Conservation (phyloP, 768 basidiomycete genomes). For the Macrocybe gigantea region DNA sequence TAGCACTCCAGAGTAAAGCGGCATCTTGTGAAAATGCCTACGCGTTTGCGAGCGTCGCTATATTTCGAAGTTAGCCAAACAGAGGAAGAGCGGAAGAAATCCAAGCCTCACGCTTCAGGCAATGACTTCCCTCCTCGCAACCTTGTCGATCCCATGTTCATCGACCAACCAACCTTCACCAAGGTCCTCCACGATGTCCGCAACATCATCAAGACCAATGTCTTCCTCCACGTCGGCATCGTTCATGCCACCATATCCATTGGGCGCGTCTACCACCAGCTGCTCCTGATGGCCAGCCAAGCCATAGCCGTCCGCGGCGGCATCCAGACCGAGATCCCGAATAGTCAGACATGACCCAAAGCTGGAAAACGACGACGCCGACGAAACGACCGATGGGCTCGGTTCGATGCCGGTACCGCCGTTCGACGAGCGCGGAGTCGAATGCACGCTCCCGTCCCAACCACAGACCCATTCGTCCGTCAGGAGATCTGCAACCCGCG, state of each 20-base stretch:
- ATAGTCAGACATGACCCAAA: too few species aligned
- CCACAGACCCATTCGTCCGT: constrained; percentile 44
- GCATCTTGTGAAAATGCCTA: too few species aligned
- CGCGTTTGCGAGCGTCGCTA: too few species aligned
- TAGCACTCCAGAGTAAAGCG: too few species aligned
- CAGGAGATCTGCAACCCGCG: constrained; percentile 60
- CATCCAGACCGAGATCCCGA: background rate
- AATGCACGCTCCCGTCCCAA: constrained; percentile 12
- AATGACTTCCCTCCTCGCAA: constrained; percentile 4
- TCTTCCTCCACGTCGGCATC: constrained; percentile 7
- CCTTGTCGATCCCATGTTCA: constrained; percentile 14
- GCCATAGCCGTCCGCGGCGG: constrained; percentile 7
- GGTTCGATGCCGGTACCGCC: too few species aligned
- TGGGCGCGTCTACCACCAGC: constrained; percentile 1
- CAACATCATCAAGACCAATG: constrained; percentile 1
- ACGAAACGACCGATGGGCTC: too few species aligned
- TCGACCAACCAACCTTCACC: constrained; percentile 21
- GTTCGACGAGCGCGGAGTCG: too few species aligned
- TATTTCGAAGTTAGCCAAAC: background rate
- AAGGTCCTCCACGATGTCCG: constrained; percentile 3
- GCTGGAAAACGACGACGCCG: too few species aligned
- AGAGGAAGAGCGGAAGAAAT: background rate
- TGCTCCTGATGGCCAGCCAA: constrained; percentile 7
- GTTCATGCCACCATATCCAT: constrained; percentile 4
- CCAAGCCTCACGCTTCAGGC: too few species aligned